Conservation (phyloP, 176 grass and related monocot genomes). For the Carex littledalei region DNA sequence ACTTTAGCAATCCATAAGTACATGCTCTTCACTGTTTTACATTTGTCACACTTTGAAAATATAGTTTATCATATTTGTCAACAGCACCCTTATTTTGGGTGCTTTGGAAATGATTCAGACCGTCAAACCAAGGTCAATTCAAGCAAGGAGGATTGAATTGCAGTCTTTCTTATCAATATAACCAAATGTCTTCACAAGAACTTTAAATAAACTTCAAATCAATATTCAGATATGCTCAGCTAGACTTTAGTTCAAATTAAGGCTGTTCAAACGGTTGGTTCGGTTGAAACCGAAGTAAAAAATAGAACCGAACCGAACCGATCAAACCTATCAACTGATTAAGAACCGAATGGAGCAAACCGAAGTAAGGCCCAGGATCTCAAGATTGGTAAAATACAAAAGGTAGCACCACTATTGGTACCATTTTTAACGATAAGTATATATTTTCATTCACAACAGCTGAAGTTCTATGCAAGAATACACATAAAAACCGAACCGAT, state of each 20-base stretch:
- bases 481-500: too few relatives aligned
- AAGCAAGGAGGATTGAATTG: too few relatives aligned
- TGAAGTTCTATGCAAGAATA: too few relatives aligned
- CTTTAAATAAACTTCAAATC: neutral
- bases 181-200: neutral
- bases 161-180: neutral
- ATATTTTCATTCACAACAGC: neutral
- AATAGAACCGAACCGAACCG: too few relatives aligned
- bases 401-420: neutral
- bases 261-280: too few relatives aligned
- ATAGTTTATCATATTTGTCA: neutral
- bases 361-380: neutral
- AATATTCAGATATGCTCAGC: neutral
- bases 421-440: neutral
- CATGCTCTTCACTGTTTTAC: neutral
- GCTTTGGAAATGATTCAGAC: neutral
- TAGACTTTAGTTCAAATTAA: neutral
- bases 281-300: too few relatives aligned
- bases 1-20: conserved; percentile 42
- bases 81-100: neutral
- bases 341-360: too few relatives aligned
- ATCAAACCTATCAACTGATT: too few relatives aligned
- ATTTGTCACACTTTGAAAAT: neutral
- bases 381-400: neutral
- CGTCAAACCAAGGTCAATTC: too few relatives aligned